phyloP scores from a whole-genome alignment of 208 protist genomes.

The Phytomonas sp. region DNA sequence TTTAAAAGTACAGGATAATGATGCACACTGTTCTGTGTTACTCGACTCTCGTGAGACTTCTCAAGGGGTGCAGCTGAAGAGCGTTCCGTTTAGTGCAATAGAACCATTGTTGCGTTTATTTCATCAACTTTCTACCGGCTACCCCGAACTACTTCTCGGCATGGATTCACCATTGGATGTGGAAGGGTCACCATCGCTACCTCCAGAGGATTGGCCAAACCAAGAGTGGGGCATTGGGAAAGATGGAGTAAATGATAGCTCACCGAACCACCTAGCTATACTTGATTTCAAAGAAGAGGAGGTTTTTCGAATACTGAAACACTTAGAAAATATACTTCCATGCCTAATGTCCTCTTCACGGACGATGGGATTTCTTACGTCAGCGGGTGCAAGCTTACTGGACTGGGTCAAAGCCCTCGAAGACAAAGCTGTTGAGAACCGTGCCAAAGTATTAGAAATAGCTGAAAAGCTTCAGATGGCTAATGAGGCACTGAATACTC shows the following conservation, averaged over 20 bases:
- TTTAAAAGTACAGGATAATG: neutral
- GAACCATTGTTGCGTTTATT: neutral
- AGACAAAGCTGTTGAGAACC: neutral
- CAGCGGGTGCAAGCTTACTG: neutral
- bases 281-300: neutral
- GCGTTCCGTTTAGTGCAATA: neutral
- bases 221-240: neutral
- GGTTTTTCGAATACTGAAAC: neutral
- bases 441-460: neutral
- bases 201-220: neutral
- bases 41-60: neutral
- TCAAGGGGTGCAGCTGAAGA: neutral
- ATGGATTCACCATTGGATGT: neutral
- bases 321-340: neutral
- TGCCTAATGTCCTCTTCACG: neutral
- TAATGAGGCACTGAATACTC: neutral
- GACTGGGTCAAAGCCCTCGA: neutral
- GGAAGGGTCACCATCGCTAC: neutral
- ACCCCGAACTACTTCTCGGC: neutral
- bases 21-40: neutral
- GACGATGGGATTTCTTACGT: neutral
- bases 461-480: neutral
- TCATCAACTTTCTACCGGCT: neutral
- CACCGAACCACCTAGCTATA: neutral
- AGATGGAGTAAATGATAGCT: neutral